Base-by-base conservation (phyloP, 2,329 filamentous ascomycete species). In the Aspergillus proliferans region DNA sequence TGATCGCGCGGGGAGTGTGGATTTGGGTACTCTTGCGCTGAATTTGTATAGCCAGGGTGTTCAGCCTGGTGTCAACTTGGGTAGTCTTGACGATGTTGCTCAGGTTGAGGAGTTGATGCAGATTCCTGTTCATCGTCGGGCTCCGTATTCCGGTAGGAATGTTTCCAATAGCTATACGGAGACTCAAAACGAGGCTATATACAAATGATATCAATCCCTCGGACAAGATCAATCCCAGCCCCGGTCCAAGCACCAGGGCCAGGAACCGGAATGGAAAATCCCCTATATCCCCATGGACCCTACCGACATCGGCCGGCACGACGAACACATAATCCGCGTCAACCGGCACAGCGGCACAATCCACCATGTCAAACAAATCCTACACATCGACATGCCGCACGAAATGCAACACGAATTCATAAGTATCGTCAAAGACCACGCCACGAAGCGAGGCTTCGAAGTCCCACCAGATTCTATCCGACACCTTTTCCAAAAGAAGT, bases 11-110 rank as follows among this genome's bases (percentile, higher is more conserved):
- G 93, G 92, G 54, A 97, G 97, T 62, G 90, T 96, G 18, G 91
- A 97, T 65, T 78, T 97, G 47, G 90, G 97, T 44, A 97, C 91
- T 30, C 78, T 97, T 48, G 93, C 83, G 26, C 77, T 97, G 50
- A 97, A 97, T 68, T 82, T 97, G 15, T 97, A 97, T 71, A 96
- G 91, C 0, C 92, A 97, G 69, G 92, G 92, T 48, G 81, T 95
- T 43, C 78, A 86, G 62, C 88, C 89, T 14, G 80, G 86, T 9
- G 82, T 97, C 58, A 90, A 97, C 75, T 95, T 97, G 66, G 95
- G 89, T 1, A 86, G 97, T 67, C 84, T 97, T 57, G 85, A 85
- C 60, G 78, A 78, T 33, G 82, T 97, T 56, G 86, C 92, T 68
- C 81, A 88, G 30, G 91, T 96, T 30, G 92, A 97, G 73, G 81